These are phyloP conservation scores for Leishmania arabica DNA, from an alignment of 208 protist genomes.

Conservation along the genomic window DNA sequence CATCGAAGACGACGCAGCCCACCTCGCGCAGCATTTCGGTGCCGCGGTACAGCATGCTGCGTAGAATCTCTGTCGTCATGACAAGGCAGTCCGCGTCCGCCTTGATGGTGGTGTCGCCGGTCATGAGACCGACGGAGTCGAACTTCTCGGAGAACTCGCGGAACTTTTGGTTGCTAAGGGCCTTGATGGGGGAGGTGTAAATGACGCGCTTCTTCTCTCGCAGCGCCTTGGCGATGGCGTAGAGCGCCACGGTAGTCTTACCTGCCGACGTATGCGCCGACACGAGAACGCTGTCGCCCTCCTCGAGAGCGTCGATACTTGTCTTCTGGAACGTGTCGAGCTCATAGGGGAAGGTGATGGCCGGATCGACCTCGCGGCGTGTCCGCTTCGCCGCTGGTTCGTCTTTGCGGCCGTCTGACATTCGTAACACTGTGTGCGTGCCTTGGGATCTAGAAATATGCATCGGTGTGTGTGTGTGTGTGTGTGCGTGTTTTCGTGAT, in stretches of 20 bases:
- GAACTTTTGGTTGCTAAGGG: constrained; percentile 99
- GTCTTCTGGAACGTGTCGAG: constrained; percentile 96
- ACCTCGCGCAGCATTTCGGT: constrained; percentile 99
- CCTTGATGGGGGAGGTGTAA: constrained; percentile 99
- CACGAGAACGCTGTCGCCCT: constrained; percentile 98
- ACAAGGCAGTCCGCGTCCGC: constrained; percentile 98
- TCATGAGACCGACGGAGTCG: constrained; percentile 99
- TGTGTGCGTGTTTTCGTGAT: background rate
- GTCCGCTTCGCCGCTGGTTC: constrained; percentile 54
- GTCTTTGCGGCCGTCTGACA: constrained; percentile 23
- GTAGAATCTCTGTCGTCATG: constrained; percentile 99
- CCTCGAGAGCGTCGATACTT: constrained; percentile 94
- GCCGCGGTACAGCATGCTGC: constrained; percentile 99
- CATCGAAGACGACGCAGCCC: constrained; percentile 99
- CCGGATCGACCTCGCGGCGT: constrained; percentile 78
- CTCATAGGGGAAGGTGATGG: constrained; percentile 95
- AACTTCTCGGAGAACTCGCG: constrained; percentile 98
- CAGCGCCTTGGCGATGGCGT: constrained; percentile 98
- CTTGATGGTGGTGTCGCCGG: constrained; percentile 99
- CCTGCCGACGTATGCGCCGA: constrained; percentile 99
- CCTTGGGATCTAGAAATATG: background rate
- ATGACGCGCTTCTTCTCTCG: constrained; percentile 98
- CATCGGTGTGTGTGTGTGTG: background rate
- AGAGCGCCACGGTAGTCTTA: constrained; percentile 99
- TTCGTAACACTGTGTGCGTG: background rate